phyloP scores from a whole-genome alignment of 805 yeast species.

The Trichomonascus vanleenenianus region DNA sequence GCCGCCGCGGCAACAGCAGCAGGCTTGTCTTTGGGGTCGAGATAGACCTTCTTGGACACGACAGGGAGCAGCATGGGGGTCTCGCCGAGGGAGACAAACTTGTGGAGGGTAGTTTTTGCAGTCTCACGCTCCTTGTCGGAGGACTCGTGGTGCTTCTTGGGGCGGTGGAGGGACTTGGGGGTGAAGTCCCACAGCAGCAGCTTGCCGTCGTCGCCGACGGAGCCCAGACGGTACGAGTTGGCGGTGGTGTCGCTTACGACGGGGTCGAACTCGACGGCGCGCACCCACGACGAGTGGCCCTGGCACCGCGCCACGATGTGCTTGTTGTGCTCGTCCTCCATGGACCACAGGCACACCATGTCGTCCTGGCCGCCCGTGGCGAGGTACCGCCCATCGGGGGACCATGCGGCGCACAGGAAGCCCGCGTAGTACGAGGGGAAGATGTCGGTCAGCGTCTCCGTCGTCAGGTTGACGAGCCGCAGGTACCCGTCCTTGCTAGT shows the following conservation, averaged over 20 bases:
- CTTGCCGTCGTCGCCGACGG: slow-evolving; percentile 50
- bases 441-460: slow-evolving; percentile 42
- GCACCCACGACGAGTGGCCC: slow-evolving; percentile 49
- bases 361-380: slow-evolving; percentile 52
- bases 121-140: neutral
- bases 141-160: neutral
- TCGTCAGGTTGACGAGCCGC: slow-evolving; percentile 44
- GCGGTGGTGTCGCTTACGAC: slow-evolving; percentile 27
- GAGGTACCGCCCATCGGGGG: slow-evolving; percentile 44
- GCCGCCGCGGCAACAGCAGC: no score
- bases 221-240: slow-evolving; percentile 38
- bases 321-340: slow-evolving; percentile 17
- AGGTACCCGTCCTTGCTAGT: slow-evolving; percentile 61
- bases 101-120: slow-evolving; percentile 15
- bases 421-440: slow-evolving; percentile 64
- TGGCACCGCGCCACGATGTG: slow-evolving; percentile 32
- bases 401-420: slow-evolving; percentile 41
- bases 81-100: slow-evolving; percentile 20
- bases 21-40: slow-evolving; percentile 4
- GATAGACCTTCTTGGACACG: slow-evolving; percentile 19
- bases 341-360: slow-evolving; percentile 37
- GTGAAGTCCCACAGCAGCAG: slow-evolving; percentile 48
- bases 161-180: slow-evolving; percentile 31
- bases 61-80: slow-evolving; percentile 23
- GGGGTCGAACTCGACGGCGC: slow-evolving; percentile 38